These are phyloP conservation scores for Plasmodium vinckei DNA, from an alignment of 169 alveolate genomes.

Conservation along the genomic window DNA sequence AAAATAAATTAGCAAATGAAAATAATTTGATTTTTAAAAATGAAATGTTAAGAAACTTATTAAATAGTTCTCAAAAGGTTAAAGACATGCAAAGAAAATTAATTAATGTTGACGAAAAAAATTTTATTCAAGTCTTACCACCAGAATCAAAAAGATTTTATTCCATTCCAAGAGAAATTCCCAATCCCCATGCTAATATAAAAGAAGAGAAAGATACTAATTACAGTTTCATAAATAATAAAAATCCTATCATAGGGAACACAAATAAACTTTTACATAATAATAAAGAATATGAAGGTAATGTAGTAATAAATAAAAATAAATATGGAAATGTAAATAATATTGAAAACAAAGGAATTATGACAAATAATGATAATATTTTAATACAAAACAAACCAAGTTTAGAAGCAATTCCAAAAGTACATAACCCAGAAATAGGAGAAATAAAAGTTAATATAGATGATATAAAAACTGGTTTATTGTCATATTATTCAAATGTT, in stretches of 20 bases:
- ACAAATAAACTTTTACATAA: background rate
- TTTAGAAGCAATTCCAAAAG: conserved; percentile 4
- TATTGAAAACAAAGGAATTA: too few species aligned
- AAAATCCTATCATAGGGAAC: too few species aligned
- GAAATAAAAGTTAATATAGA: conserved; percentile 75
- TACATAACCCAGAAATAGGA: conserved; percentile 31
- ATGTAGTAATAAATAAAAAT: conserved; percentile 7
- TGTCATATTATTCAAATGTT: conserved; percentile 52
- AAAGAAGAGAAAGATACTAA: background rate
- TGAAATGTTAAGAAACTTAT: conserved; percentile 57
- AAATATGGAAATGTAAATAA: too few species aligned
- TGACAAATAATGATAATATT: background rate
- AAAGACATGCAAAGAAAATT: conserved; percentile 73
- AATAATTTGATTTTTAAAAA: conserved; percentile 44
- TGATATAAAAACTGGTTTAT: conserved; percentile 48
- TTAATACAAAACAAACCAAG: background rate
- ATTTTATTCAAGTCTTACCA: conserved; percentile 34
- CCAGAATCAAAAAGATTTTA: conserved; percentile 27
- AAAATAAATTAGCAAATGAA: conserved; percentile 9
- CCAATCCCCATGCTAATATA: background rate
- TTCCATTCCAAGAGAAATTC: conserved; percentile 24
- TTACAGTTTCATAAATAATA: background rate
- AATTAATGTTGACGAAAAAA: conserved; percentile 45
- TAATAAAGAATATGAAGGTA: conserved; percentile 4
- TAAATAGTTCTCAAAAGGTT: conserved; percentile 45